Evolutionary conservation across 2,329 filamentous ascomycete genomes (phyloP), one percentile per base, ranked within the genome.

Genomic region (Tothia fuscella): DNA sequence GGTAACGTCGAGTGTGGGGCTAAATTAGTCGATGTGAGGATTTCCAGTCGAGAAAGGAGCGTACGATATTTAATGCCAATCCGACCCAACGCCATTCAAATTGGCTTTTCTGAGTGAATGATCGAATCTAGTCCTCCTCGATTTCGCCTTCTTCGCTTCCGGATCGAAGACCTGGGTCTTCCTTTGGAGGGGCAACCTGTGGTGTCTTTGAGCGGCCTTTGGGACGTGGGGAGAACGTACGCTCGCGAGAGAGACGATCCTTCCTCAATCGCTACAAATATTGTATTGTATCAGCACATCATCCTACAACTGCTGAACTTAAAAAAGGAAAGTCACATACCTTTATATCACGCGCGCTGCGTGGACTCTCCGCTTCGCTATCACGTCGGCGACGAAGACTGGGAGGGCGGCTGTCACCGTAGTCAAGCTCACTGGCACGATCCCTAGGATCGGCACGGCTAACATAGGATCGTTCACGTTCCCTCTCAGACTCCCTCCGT

Each of bases 81-180:
- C 22, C 35, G 10, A 17, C n/a, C 20, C 35, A 37, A 10, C 5
- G 20, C 12, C 20, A 37, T n/a, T n/a, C n/a, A n/a, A n/a, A n/a
- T n/a, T n/a, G n/a, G n/a, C n/a, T n/a, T n/a, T n/a, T n/a, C n/a
- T n/a, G n/a, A n/a, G n/a, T n/a, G n/a, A n/a, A 28, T 10, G 5
- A 10, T 14, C 10, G 7, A 12, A 20, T 21, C 29, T 65, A 67
- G 45, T 67, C 61, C 68, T 96, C 88, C 62, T 94, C 91, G 53
- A 98, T 96, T 66, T 98, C 91, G 40, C 91, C 91, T 63, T 98
- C 91, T 64, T 98, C 91, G 56, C 88, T 95, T 41, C 91, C 91
- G 45, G 83, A 89, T 54, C 83, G 80, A 43, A 87, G 69, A 43
- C 70, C 67, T 39, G 76, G 68, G 49, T 82, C 78, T 46, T 74